Evolutionary conservation across 2,329 filamentous ascomycete species (phyloP), one percentile per base, ranked within the genome.

Genomic region (Fonsecaea monophora): DNA sequence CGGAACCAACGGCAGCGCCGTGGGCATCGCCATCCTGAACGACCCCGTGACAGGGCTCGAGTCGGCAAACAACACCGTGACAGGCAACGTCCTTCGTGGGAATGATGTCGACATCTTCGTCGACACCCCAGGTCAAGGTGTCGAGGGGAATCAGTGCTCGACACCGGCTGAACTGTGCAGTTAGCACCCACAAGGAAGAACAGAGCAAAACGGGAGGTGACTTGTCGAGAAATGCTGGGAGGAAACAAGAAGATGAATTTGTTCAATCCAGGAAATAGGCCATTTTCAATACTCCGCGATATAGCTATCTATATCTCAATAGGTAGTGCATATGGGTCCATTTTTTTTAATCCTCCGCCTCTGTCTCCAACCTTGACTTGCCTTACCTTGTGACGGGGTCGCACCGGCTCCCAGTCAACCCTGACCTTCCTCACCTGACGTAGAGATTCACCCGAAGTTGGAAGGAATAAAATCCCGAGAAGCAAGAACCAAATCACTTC

Each of bases 61-160:
- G 7, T 37, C 62, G 12, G 21, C 55, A 1, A 61, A 38, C 30
- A 70, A 70, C 50, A n/a, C 48, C 8, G 61, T 70, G 37, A 50
- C 37, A 7, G 56, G 40, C 13, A 70, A 70, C 40, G 57, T 68
- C n/a, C 35, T 68, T 42, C 30, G 38, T 3, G 56, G 65, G 25
- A 70, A 70, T 18, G 66, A 70, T 34, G 40, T 63, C 48, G 68
- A 70, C 30, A 61, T 70, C 18, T 63, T 62, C 34, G 35, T 68
- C 25, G 21, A 60, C 15, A 64, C 68, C n/a, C 68, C 58, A 34
- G 68, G 68, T 12, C 66, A 60, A 3, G 66, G 60, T 7, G 30
- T 68, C n/a, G 34, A 65, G 48, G 60, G 40, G 3, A 70, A 70
- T 57, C 62, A 68, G 34, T 70, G 68, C 60, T 55, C 62, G 21